Evolutionary conservation across 2,329 filamentous ascomycete genomes (phyloP), one percentile per base, ranked within the genome.

Genomic region (Talaromyces rugulosus): DNA sequence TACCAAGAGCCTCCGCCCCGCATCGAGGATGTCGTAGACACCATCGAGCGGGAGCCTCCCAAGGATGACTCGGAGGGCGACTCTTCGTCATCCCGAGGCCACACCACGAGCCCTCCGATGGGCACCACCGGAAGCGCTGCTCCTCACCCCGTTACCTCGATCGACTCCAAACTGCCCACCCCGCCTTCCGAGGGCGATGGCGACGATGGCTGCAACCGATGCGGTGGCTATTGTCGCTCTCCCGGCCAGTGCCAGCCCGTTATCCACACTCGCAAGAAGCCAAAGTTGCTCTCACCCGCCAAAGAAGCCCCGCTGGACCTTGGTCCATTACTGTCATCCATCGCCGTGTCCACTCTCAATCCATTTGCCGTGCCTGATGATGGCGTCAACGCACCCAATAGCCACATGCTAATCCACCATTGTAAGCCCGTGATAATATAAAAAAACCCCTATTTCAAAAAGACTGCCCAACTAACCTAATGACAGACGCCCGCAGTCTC

Each of bases 381-480:
- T 27, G 59, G 7, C 12, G 33, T 18, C 50, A 53, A 58, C 18
- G 33, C 51, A 30, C 61, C 61, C 30, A 63, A 63, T 31, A 30
- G 44, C 14, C 59, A 58, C 7, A 18, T 47, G 36, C 16, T 63
- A 51, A 57, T 63, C 34, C 36, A 60, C 11, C 58, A 63, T 30
- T 63, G 61, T 63, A 55, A 63, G 58, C 18, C 11, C 11, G 27
- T 16, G 23, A 23, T 23, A 8, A n/a, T 5, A 51, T n/a, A 27
- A 27, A 5, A 8, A 50, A 23, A 11, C 9, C 23, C 23, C 23
- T 23, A 23, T 23, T 23, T 23, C 23, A 23, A 23, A 23, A 9
- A n/a, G 36, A 40, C 14, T 16, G 16, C 16, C 36, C 12, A 23
- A 28, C 44, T 51, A 51, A 51, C 8, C 18, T 28, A 6, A 28